Evolutionary conservation across 441 rosid genomes (phyloP).

Genomic region (Cnidoscolus chayamansa): DNA sequence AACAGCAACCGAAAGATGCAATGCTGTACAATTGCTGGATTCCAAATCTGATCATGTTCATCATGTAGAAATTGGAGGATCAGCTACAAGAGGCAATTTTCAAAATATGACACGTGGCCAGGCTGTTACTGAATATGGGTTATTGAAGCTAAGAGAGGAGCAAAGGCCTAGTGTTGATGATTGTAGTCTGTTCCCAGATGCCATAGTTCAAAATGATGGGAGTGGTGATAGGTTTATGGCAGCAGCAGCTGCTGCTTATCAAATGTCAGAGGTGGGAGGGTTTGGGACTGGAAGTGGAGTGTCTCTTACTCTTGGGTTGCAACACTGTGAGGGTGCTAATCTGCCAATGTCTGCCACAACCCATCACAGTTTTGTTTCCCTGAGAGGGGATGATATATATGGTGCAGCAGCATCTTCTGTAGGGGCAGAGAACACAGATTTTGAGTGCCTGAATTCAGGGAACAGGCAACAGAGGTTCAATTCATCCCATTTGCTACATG

Average conservation of each 20-base stretch:
- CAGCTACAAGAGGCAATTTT: conserved; percentile 30
- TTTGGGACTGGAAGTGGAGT: conserved; percentile 57
- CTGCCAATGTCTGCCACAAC: conserved; percentile 45
- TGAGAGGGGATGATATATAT: conserved; percentile 54
- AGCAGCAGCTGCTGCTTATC: conserved; percentile 52
- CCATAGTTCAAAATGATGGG: conserved; percentile 32
- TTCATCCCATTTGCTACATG: conserved; percentile 67
- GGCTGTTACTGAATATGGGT: conserved; percentile 34
- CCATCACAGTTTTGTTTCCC: conserved; percentile 44
- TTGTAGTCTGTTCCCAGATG: conserved; percentile 40
- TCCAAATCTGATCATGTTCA: conserved; percentile 33
- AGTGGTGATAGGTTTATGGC: conserved; percentile 43
- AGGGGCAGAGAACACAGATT: conserved; percentile 44
- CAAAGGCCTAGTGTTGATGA: conserved; percentile 38
- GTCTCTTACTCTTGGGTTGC: conserved; percentile 82
- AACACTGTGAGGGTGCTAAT: conserved; percentile 63
- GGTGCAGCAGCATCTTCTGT: conserved; percentile 38
- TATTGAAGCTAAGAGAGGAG: conserved; percentile 42
- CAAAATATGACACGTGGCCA: conserved; percentile 27
- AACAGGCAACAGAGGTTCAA: conserved; percentile 61
- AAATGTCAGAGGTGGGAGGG: conserved; percentile 62
- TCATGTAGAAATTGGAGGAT: conserved; percentile 39
- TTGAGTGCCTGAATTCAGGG: conserved; percentile 56
- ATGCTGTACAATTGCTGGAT: conserved; percentile 37
- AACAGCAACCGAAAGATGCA: conserved; percentile 34